These are phyloP conservation scores for Pleurotus giganteus DNA, from an alignment of 768 basidiomycete species.

Conservation along the genomic window DNA sequence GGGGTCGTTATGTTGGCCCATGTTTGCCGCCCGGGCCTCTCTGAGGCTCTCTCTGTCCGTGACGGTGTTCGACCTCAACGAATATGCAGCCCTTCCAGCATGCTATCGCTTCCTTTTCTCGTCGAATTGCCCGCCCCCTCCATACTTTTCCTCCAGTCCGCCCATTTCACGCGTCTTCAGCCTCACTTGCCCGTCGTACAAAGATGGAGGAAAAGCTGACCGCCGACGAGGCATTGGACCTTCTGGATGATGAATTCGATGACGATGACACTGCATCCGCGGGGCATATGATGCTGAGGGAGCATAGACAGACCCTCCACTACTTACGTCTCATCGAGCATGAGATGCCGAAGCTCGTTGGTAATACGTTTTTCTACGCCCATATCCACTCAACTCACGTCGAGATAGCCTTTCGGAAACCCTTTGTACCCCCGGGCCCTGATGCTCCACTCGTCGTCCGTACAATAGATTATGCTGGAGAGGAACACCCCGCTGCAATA, in stretches of 20 bases:
- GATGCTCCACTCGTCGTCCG: slow-evolving; percentile 66
- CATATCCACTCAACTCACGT: slow-evolving; percentile 2
- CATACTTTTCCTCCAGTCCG: neutral
- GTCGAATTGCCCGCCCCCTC: neutral
- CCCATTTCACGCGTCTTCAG: slow-evolving; percentile 23
- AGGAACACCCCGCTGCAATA: slow-evolving; percentile 64
- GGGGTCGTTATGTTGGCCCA: neutral
- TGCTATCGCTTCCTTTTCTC: neutral
- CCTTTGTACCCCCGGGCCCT: slow-evolving; percentile 66
- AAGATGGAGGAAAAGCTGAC: slow-evolving; percentile 38
- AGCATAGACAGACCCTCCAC: slow-evolving; percentile 71
- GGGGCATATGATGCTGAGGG: slow-evolving; percentile 71
- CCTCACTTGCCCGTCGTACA: slow-evolving; percentile 31
- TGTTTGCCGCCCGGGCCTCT: no score
- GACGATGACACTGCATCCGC: slow-evolving; percentile 65
- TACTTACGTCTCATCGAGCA: slow-evolving; percentile 86
- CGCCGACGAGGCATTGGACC: slow-evolving; percentile 39
- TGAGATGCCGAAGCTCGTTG: slow-evolving; percentile 84
- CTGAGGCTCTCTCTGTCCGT: no score
- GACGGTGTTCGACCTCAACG: neutral
- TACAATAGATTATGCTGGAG: slow-evolving; percentile 74
- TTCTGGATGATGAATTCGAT: slow-evolving; percentile 42
- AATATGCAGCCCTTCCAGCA: neutral
- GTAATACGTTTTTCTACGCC: slow-evolving; percentile 36
- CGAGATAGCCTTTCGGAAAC: slow-evolving; percentile 71